Evolutionary conservation across 2,329 filamentous ascomycete species (phyloP).

Genomic region (Alternaria gansuensis): DNA sequence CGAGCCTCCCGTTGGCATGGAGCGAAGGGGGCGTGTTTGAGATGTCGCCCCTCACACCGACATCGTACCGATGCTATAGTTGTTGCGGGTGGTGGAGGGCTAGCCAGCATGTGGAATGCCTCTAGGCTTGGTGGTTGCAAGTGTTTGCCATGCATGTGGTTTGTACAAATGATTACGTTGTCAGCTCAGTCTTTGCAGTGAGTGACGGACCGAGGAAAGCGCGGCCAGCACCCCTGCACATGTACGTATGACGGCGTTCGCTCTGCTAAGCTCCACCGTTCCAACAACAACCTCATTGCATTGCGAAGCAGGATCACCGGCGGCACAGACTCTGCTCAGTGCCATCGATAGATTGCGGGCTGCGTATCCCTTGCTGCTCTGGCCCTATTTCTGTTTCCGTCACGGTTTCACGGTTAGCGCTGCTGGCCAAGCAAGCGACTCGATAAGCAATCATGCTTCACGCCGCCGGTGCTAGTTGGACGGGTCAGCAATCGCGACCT

Average conservation of each 20-base stretch:
- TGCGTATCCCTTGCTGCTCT: slow-evolving; percentile 36
- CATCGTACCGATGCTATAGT: slow-evolving; percentile 19
- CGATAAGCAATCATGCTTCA: slow-evolving; percentile 44
- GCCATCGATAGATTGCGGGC: slow-evolving; percentile 33
- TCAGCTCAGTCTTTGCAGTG: slow-evolving; percentile 18
- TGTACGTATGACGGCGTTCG: slow-evolving; percentile 22
- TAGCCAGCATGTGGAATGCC: slow-evolving; percentile 19
- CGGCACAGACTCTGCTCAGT: slow-evolving; percentile 31
- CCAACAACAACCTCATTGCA: slow-evolving; percentile 23
- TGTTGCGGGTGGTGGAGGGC: slow-evolving; percentile 13
- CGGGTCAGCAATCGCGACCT: slow-evolving; percentile 27
- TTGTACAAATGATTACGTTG: slow-evolving; percentile 29
- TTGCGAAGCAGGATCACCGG: slow-evolving; percentile 35
- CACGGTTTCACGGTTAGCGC: slow-evolving; percentile 47
- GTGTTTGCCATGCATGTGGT: slow-evolving; percentile 15
- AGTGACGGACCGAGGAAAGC: slow-evolving; percentile 17
- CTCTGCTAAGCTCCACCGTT: slow-evolving; percentile 23
- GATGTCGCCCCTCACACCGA: slow-evolving; percentile 23
- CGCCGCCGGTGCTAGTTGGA: slow-evolving; percentile 28
- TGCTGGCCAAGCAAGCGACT: slow-evolving; percentile 38
- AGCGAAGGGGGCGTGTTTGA: slow-evolving; percentile 28
- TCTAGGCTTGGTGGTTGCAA: slow-evolving; percentile 12
- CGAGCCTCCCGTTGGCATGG: slow-evolving; percentile 23
- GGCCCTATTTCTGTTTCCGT: slow-evolving; percentile 37
- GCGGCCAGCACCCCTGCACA: slow-evolving; percentile 17